Percentiles rank a stretch among this genome's conserved stretches.
Evolutionary conservation across 1,284 basidiomycete genomes (phyloP).

Genomic region (Malassezia caprae): DNA sequence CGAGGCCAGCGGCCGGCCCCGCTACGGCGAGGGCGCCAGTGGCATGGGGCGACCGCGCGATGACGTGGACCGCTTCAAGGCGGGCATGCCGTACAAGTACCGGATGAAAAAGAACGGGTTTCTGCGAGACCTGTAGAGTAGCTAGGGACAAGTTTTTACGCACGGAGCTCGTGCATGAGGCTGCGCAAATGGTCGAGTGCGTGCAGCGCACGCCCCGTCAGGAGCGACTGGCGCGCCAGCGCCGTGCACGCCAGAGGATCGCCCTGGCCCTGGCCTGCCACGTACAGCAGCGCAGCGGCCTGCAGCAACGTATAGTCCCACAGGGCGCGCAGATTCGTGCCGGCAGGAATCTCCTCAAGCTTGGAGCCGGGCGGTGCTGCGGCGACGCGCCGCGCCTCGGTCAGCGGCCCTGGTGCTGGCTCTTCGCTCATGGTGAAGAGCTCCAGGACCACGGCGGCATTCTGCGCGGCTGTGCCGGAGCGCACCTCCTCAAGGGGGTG

Average conservation of each 20-base stretch:
- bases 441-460: conserved; percentile 36
- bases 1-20: conserved; percentile 29
- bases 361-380: neutral
- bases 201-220: neutral
- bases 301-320: conserved; percentile 42
- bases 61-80: conserved; percentile 34
- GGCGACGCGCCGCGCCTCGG: neutral
- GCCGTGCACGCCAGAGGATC: conserved; percentile 1
- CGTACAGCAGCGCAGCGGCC: conserved; percentile 38
- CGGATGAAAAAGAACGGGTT: conserved; percentile 20
- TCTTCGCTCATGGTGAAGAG: conserved; percentile 18
- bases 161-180: conserved; percentile 5
- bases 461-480: conserved; percentile 26
- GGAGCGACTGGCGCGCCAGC: conserved; percentile 11
- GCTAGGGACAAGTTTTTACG: neutral
- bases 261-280: conserved; percentile 26
- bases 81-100: conserved; percentile 38
- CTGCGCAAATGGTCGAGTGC: conserved; percentile 1
- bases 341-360: conserved; percentile 29
- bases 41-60: conserved; percentile 38
- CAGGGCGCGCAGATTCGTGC: conserved; percentile 29
- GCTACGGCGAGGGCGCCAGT: conserved; percentile 28
- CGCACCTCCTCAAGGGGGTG: conserved; percentile 37
- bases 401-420: conserved; percentile 3
- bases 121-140: conserved; percentile 4